Percentiles rank a stretch among this genome's conserved stretches.
These are phyloP conservation scores for Hypseocharis bilobata DNA, from an alignment of 441 rosid genomes.

Conservation along the genomic window DNA sequence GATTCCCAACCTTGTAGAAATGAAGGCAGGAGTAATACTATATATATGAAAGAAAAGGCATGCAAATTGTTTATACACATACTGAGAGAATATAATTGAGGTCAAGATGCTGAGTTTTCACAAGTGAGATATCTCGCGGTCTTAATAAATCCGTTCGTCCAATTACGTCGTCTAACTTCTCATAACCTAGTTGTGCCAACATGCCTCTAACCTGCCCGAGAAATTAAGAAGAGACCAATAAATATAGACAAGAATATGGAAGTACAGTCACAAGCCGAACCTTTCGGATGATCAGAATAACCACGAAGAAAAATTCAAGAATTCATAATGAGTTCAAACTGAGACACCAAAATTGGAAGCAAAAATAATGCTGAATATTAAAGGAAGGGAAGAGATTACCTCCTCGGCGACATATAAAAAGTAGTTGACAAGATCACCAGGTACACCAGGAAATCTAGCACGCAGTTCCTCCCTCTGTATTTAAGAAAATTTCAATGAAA, in stretches of 20 bases:
- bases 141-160: slow-evolving; percentile 69
- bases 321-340: background rate
- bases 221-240: slow-evolving; percentile 11
- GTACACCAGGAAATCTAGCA: slow-evolving; percentile 97
- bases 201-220: slow-evolving; percentile 72
- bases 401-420: slow-evolving; percentile 96
- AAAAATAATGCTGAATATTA: background rate
- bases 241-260: background rate
- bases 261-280: background rate
- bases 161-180: slow-evolving; percentile 78
- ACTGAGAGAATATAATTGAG: slow-evolving; percentile 70
- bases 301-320: slow-evolving; percentile 3
- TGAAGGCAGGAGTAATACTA: background rate
- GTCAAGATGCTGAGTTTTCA: slow-evolving; percentile 94
- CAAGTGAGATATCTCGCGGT: slow-evolving; percentile 81
- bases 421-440: slow-evolving; percentile 95
- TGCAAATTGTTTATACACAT: slow-evolving; percentile 26
- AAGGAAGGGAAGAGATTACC: slow-evolving; percentile 37
- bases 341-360: slow-evolving; percentile 5
- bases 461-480: slow-evolving; percentile 86
- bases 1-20: too few relatives aligned
- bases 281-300: slow-evolving; percentile 2
- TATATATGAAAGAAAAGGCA: background rate
- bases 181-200: slow-evolving; percentile 81
- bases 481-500: slow-evolving; percentile 11